Base-by-base conservation (phyloP, 148 eudicot species). In the Rhododendron ferrugineum region DNA sequence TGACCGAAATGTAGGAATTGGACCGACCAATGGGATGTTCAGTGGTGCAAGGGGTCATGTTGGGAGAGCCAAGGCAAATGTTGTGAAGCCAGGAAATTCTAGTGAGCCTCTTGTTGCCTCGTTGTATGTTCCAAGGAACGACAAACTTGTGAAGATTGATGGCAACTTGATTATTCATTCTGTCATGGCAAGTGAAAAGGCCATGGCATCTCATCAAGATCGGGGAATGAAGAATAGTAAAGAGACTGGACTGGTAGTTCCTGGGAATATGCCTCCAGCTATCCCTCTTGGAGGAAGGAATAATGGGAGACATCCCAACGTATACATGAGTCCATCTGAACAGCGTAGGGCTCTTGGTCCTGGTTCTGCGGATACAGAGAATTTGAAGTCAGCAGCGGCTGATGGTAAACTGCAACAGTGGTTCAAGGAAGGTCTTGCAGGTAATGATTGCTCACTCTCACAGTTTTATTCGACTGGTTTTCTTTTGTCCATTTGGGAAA, bases 91-190 rank as follows among this genome's bases (percentile, higher is more conserved):
- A 76, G 88, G 89, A 49, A 96, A 96, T 83, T 85, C 87, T n/a
- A 96, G 93, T 86, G 94, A 91, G 87, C 93, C 96, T 75, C 96
- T 96, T 80, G 90, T 90, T 36, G 99, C 99, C 9, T 95, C 99
- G 0, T 73, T 96, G 86, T 95, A 92, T 92, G 98, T 96, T 7
- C 99, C 99, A 2, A 91, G 99, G 90, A 96, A 95, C 82, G 97
- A 96, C 88, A 96, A 93, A 91, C 89, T 96, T 86, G 98, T 96
- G 40, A 94, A 96, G 89, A 95, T 96, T 88, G 99, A 96, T 89
- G 99, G 99, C 18, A 96, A 95, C 80, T 91, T 96, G 96, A 96
- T 96, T 22, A 96, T 96, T 78, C 96, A 96, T 88, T 95, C 99
- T 20, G 91, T 96, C 83, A 88, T 96, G 78, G 99, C 99, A 6